These are phyloP conservation scores for Salvia sclarea DNA, from an alignment of 305 asterid species.

Conservation along the genomic window DNA sequence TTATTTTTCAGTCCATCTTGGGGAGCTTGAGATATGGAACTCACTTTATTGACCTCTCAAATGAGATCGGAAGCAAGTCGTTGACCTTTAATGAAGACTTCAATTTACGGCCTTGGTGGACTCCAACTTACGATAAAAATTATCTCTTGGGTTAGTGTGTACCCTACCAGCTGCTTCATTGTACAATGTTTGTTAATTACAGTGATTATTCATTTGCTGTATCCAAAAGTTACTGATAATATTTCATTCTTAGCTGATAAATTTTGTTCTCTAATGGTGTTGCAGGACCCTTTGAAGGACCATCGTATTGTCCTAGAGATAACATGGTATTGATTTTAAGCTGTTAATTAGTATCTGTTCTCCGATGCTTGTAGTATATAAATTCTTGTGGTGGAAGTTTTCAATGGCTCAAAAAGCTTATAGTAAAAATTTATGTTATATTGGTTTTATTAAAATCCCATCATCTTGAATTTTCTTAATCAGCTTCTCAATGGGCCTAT, in stretches of 20 bases:
- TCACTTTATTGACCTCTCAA: constrained; percentile 72
- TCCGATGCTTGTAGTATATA: constrained; percentile 5
- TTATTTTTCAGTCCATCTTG: constrained; percentile 54
- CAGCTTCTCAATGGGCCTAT: neutral
- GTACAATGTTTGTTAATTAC: constrained; percentile 2
- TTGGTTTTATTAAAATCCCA: constrained; percentile 2
- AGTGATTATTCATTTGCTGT: constrained; percentile 8
- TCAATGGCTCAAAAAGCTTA: constrained; percentile 21
- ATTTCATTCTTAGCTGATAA: constrained; percentile 4
- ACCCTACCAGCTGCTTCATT: constrained; percentile 20
- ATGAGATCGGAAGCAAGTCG: constrained; percentile 69
- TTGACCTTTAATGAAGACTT: constrained; percentile 87
- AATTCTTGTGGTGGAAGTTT: constrained; percentile 13
- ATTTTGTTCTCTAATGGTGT: constrained; percentile 1
- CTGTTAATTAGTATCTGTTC: constrained; percentile 21
- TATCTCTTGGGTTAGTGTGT: constrained; percentile 81
- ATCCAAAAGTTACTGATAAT: neutral
- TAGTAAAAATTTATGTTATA: neutral
- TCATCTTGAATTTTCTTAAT: constrained; percentile 5
- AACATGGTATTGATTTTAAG: constrained; percentile 56
- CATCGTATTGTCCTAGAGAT: constrained; percentile 64
- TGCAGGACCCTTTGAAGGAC: constrained; percentile 91
- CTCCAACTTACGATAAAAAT: constrained; percentile 82
- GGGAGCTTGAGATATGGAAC: constrained; percentile 70
- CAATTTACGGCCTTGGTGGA: constrained; percentile 98